Percentiles rank a stretch among this genome's conserved stretches.
These are phyloP conservation scores for Fusarium drepaniforme DNA, from an alignment of 2,329 filamentous ascomycete species.

Conservation along the genomic window DNA sequence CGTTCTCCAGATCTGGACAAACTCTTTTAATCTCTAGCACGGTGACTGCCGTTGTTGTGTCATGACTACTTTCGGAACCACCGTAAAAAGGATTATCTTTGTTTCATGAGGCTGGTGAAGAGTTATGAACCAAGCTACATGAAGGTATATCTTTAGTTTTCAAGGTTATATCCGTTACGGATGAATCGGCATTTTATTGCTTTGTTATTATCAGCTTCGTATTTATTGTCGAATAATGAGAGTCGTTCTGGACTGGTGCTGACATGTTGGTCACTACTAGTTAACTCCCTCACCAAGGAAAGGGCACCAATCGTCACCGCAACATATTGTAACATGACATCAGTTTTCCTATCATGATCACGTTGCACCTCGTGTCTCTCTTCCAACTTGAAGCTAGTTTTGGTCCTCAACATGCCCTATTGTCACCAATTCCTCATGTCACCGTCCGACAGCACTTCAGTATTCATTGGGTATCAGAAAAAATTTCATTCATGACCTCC, in stretches of 20 bases:
- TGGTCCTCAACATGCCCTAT: neutral
- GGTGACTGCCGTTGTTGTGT: neutral
- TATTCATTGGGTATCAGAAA: conserved; percentile 34
- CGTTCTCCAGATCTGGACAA: neutral
- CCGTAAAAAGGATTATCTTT: neutral
- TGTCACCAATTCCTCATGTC: conserved; percentile 1
- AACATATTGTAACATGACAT: neutral
- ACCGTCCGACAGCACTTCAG: conserved; percentile 41
- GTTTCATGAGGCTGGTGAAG: neutral
- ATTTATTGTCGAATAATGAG: neutral
- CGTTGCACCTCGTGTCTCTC: neutral
- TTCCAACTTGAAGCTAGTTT: neutral
- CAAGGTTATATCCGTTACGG: conserved; percentile 15
- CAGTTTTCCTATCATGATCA: neutral
- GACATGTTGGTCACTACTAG: neutral
- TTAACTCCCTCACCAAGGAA: neutral
- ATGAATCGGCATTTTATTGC: neutral
- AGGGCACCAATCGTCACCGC: neutral
- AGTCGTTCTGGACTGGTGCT: conserved; percentile 2
- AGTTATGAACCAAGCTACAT: neutral
- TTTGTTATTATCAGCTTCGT: neutral
- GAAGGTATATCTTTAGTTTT: neutral
- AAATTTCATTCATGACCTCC: conserved; percentile 43
- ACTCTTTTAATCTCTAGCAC: neutral
- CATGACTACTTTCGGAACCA: neutral